These are phyloP conservation scores for Penicillium glabrum DNA, from an alignment of 2,329 filamentous ascomycete genomes.

Conservation along the genomic window DNA sequence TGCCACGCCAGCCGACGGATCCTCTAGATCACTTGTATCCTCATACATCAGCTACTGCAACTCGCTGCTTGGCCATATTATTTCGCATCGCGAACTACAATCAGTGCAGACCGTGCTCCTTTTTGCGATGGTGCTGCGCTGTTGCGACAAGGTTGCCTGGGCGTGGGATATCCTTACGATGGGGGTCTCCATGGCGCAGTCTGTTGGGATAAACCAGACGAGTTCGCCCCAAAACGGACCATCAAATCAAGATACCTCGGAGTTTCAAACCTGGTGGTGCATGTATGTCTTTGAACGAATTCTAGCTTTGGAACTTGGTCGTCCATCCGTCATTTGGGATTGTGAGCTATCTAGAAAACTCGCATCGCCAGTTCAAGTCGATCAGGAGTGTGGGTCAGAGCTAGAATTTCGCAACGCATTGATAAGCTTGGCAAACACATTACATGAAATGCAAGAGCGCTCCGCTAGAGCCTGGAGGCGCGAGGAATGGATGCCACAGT, in stretches of 20 bases:
- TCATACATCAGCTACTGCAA: constrained; percentile 10
- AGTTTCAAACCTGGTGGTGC: constrained; percentile 5
- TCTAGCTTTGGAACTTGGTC: constrained; percentile 7
- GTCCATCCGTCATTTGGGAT: constrained; percentile 10
- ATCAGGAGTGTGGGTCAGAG: background rate
- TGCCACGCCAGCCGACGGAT: background rate
- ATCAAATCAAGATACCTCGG: background rate
- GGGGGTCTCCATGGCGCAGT: constrained; percentile 9
- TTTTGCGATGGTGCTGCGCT: constrained; percentile 8
- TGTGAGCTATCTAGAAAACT: background rate
- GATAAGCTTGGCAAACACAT: constrained; percentile 6
- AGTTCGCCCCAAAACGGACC: background rate
- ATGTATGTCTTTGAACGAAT: constrained; percentile 13
- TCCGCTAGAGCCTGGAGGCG: constrained; percentile 9
- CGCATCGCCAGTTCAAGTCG: background rate
- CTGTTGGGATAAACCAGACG: constrained; percentile 5
- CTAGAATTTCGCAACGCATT: background rate
- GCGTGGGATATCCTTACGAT: constrained; percentile 12
- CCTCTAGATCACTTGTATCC: background rate
- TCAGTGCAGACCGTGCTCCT: constrained; percentile 7
- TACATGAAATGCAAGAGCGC: constrained; percentile 12
- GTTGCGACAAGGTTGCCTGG: constrained; percentile 11
- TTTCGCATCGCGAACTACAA: background rate
- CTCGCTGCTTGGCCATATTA: constrained; percentile 6
- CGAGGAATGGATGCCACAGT: constrained; percentile 10